Percentiles rank a stretch among this genome's conserved stretches.
Conservation (phyloP, 805 yeast genomes). For the Kodamaea hsintzibuensis region DNA sequence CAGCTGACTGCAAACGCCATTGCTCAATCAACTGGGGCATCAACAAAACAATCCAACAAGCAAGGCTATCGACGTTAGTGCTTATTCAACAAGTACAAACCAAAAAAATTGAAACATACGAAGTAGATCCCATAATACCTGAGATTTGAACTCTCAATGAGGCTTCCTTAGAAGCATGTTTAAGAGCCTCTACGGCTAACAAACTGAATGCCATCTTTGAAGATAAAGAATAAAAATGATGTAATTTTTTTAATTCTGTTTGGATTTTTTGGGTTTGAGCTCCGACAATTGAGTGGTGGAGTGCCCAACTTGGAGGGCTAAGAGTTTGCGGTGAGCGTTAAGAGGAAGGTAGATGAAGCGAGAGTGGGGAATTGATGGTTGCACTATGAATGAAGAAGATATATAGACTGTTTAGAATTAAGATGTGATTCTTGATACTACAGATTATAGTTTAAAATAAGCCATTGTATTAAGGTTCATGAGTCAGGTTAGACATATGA, state of each 20-base stretch:
- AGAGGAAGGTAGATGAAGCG: no score
- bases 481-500: no score
- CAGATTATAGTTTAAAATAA: no score
- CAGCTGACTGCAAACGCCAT: conserved; percentile 73
- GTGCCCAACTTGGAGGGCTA: no score
- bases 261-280: neutral
- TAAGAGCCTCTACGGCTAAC: conserved; percentile 8
- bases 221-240: neutral
- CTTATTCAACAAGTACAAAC: neutral
- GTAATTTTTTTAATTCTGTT: neutral
- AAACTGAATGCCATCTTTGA: conserved; percentile 6
- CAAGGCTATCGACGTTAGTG: conserved; percentile 42
- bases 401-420: no score
- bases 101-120: conserved; percentile 31
- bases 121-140: conserved; percentile 68
- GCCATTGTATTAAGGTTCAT: no score
- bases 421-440: no score
- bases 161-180: neutral
- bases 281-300: no score
- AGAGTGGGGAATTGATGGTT: no score
- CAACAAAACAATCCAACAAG: conserved; percentile 77
- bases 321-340: no score
- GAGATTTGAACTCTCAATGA: conserved; percentile 47
- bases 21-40: conserved; percentile 80
- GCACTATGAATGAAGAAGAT: no score